Evolutionary conservation across 2,329 filamentous ascomycete species (phyloP), one percentile per base, ranked within the genome.

Genomic region (Truncatella angustata): DNA sequence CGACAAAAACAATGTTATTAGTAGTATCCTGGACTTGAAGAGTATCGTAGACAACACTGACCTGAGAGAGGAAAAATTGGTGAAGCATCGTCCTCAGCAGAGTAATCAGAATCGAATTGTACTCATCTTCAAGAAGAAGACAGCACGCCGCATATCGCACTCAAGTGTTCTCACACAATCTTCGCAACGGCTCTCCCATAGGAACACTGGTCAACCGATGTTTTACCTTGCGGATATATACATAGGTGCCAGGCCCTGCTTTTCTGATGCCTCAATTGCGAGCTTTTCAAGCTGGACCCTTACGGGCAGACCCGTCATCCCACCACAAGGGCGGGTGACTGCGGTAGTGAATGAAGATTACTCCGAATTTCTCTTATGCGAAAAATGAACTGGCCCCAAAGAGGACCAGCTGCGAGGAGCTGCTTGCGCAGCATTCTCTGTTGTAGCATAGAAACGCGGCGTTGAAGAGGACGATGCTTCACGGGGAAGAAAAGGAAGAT

Each of bases 361-460:
- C 90, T 94, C 90, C 90, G 90, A 94, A 93, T 94, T 94, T 94
- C 90, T 91, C 90, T 92, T 91, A 91, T 92, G 90, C 90, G 75
- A 59, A 51, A 50, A 50, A 56, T 46, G 50, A 47, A 49, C 14
- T 51, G 51, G 51, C 44, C 48, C 35, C 50, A 54, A 43, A 60
- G 53, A 42, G 65, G 58, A 43, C 46, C 51, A 55, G 48, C n/a
- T 52, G 49, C 53, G 67, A 73, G 68, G 68, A 63, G 62, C 62
- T 65, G 65, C 68, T 65, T 61, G 60, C 66, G 69, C 67, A 66
- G 59, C 65, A 44, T 62, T 78, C 77, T 90, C 80, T 76, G 82
- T 84, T 89, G 87, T 87, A 87, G 89, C 89, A 92, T 91, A 90
- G 89, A 92, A 92, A 92, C 88, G 88, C 88, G 88, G 89, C 90